A percentile compares a stretch with the other conserved stretches of the same genome.
These are phyloP conservation scores for Yamadazyma mexicana DNA, from an alignment of 1,139 yeast species.

Conservation along the genomic window DNA sequence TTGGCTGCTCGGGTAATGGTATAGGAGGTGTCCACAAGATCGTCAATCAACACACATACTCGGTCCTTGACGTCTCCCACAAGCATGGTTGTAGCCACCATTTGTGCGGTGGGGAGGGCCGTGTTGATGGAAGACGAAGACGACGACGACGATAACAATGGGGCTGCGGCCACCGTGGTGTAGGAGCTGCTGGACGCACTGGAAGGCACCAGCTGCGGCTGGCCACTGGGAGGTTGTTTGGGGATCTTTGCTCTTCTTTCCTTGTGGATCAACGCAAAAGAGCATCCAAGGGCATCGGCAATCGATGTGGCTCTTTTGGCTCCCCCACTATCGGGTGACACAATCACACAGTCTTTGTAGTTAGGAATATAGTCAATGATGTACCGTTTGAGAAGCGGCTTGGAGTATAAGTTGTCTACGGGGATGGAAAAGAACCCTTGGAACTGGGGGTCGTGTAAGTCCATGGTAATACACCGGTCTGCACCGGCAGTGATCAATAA, in stretches of 20 bases:
- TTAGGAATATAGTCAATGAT: slow-evolving; percentile 72
- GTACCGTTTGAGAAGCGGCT: slow-evolving; percentile 80
- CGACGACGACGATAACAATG: neutral
- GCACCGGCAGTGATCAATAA: slow-evolving; percentile 92
- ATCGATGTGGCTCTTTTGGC: slow-evolving; percentile 94
- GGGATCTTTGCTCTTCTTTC: slow-evolving; percentile 68
- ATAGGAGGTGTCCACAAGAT: slow-evolving; percentile 89
- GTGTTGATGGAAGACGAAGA: neutral
- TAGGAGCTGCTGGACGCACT: too few species aligned
- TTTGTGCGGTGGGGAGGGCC: slow-evolving; percentile 15
- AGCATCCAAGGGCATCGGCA: slow-evolving; percentile 86
- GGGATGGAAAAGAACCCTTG: slow-evolving; percentile 94
- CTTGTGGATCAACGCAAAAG: slow-evolving; percentile 94
- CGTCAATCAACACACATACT: slow-evolving; percentile 87
- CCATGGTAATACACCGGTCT: slow-evolving; percentile 96
- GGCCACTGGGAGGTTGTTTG: slow-evolving; percentile 26
- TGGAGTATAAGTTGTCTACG: slow-evolving; percentile 85
- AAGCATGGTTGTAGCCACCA: slow-evolving; percentile 77
- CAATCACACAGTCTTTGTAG: slow-evolving; percentile 78
- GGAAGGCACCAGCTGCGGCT: neutral
- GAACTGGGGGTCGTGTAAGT: slow-evolving; percentile 91
- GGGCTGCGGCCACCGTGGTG: neutral
- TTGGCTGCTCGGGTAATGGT: slow-evolving; percentile 92
- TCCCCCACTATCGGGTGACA: slow-evolving; percentile 97
- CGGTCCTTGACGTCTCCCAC: slow-evolving; percentile 89